phyloP scores from a whole-genome alignment of 805 yeast species.

The Kodamaea kaohsiungensis region DNA sequence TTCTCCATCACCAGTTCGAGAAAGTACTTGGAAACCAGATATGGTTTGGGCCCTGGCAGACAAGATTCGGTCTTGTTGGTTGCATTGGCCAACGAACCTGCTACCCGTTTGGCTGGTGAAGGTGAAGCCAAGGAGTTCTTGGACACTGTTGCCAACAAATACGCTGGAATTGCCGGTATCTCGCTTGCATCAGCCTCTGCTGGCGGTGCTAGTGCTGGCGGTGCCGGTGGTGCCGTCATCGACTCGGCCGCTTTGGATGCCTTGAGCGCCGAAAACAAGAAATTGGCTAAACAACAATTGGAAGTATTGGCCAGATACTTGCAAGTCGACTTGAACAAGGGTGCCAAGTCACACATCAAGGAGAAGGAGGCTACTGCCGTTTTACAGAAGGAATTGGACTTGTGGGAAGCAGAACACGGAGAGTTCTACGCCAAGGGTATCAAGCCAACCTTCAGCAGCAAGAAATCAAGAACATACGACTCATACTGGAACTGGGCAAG shows the following conservation, averaged over 20 bases:
- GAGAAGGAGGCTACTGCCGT: slow-evolving; percentile 84
- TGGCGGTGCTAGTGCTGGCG: slow-evolving; percentile 53
- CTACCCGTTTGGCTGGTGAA: slow-evolving; percentile 82
- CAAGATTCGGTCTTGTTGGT: slow-evolving; percentile 86
- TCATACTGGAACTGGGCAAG: slow-evolving; percentile 99
- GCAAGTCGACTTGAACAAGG: slow-evolving; percentile 87
- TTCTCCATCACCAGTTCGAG: slow-evolving; percentile 90
- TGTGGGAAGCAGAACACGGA: slow-evolving; percentile 82
- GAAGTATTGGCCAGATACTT: slow-evolving; percentile 94
- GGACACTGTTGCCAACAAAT: slow-evolving; percentile 79
- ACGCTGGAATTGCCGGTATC: slow-evolving; percentile 81
- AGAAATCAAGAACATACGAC: slow-evolving; percentile 94
- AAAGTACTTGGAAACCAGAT: slow-evolving; percentile 86
- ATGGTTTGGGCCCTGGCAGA: slow-evolving; percentile 92
- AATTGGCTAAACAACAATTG: slow-evolving; percentile 73
- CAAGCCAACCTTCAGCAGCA: slow-evolving; percentile 82
- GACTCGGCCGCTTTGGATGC: slow-evolving; percentile 96
- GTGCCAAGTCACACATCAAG: slow-evolving; percentile 78
- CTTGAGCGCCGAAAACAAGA: slow-evolving; percentile 67
- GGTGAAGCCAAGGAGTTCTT: slow-evolving; percentile 88
- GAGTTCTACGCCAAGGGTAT: slow-evolving; percentile 93
- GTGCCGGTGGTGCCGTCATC: slow-evolving; percentile 81
- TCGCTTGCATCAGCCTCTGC: slow-evolving; percentile 69
- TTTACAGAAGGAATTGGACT: slow-evolving; percentile 87
- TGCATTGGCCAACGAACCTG: slow-evolving; percentile 89